These are phyloP conservation scores for Sordaria brevicollis DNA, from an alignment of 495 filamentous ascomycete species.

Conservation along the genomic window DNA sequence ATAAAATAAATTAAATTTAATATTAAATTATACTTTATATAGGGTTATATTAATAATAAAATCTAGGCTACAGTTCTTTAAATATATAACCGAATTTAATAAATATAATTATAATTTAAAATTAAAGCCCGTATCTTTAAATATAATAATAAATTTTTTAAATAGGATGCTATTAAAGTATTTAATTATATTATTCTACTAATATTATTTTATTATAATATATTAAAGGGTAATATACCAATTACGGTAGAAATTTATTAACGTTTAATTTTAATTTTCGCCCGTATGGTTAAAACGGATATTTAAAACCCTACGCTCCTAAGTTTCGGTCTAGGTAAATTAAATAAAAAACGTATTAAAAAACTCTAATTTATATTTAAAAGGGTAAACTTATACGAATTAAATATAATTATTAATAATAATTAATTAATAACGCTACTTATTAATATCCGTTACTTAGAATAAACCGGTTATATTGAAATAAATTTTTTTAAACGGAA, in stretches of 20 bases:
- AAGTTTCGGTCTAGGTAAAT: not conserved
- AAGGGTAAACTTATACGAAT: too few relatives aligned
- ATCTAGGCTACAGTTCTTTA: not conserved
- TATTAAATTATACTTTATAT: not conserved
- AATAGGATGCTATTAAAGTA: not conserved
- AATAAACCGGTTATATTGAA: not conserved
- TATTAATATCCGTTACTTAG: not conserved
- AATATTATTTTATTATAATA: not conserved
- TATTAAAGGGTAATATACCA: not conserved
- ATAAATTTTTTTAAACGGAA: not conserved
- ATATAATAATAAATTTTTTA: not conserved
- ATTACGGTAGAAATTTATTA: not conserved
- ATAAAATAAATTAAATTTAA: not conserved
- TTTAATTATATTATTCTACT: not conserved
- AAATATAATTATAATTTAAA: not conserved
- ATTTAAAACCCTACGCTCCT: too few relatives aligned
- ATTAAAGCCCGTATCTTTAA: too few relatives aligned
- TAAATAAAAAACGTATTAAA: not conserved
- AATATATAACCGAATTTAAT: not conserved
- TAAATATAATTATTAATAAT: not conserved
- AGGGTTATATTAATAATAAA: not conserved
- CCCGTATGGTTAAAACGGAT: not conserved
- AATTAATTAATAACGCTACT: not conserved
- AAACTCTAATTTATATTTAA: not conserved
- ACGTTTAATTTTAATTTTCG: not conserved